Percentiles rank a stretch among this genome's conserved stretches.
These are phyloP conservation scores for Metarhizium robertsii DNA, from an alignment of 2,329 filamentous ascomycete genomes.

Conservation along the genomic window DNA sequence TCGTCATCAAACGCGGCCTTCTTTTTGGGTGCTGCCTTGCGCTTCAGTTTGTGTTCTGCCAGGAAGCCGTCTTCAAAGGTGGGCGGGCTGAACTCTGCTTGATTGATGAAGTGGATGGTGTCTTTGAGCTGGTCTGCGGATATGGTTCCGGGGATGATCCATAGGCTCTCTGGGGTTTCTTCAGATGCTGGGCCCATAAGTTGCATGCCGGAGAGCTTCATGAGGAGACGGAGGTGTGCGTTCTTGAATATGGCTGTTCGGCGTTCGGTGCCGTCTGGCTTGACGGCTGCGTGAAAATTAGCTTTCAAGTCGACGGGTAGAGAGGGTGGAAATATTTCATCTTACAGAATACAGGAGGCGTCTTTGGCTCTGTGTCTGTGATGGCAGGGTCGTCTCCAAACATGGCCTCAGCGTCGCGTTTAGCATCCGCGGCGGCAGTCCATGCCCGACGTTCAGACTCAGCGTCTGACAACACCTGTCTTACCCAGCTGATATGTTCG, in stretches of 20 bases:
- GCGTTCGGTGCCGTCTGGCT: constrained; percentile 55
- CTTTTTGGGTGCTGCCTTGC: constrained; percentile 49
- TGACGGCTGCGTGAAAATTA: constrained; percentile 40
- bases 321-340: background rate
- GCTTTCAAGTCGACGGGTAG: background rate
- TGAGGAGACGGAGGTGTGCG: constrained; percentile 73
- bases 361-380: constrained; percentile 16
- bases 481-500: constrained; percentile 74
- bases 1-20: constrained; percentile 63
- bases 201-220: constrained; percentile 66
- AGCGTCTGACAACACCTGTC: constrained; percentile 57
- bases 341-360: constrained; percentile 25
- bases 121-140: constrained; percentile 58
- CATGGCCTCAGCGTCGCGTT: constrained; percentile 28
- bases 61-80: constrained; percentile 65
- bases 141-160: constrained; percentile 64
- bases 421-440: constrained; percentile 61
- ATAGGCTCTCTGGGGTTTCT: constrained; percentile 66
- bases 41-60: constrained; percentile 71
- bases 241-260: constrained; percentile 80
- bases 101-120: constrained; percentile 61
- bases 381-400: constrained; percentile 17
- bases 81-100: constrained; percentile 69
- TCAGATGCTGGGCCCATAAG: constrained; percentile 44
- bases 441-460: constrained; percentile 67